Base-by-base conservation (phyloP, 163 green algal species). In the Chlorella variabilis region DNA sequence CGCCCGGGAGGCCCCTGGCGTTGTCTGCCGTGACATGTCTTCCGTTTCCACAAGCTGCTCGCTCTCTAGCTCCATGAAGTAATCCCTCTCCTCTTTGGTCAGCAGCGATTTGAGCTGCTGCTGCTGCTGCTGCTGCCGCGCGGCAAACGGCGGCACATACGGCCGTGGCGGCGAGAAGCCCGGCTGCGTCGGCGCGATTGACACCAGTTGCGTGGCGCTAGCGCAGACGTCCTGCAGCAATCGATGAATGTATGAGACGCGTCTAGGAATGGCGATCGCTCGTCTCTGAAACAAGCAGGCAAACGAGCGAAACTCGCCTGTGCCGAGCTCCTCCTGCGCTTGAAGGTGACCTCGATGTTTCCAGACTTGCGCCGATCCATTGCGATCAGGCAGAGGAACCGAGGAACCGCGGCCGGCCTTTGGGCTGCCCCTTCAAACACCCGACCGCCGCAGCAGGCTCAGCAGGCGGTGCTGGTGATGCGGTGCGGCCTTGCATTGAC, bases 11-110 rank as follows among this genome's bases (percentile, higher is more conserved):
- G 59, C 58, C 8, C n/a, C 59, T 0, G 75, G 75, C 1, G 75
- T 73, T 0, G 59, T 73, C 27, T 83, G 65, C 17, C 49, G 48
- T 11, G 66, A 63, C 13, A 62, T 56, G 3, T 62, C 71, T 4
- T 77, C 54, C 39, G 56, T 75, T 59, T 77, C 77, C 15, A 77
- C 33, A 36, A 83, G 77, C 34, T 36, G 20, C 77, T 83, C 77
- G 45, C 9, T 3, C 36, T 83, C 77, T 7, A 83, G 36, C 7
- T 77, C 27, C 18, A 11, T 13, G 2, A 48, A 83, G 51, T 76
- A 82, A 33, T n/a, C n/a, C n/a, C 27, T 21, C 1, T 63, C 76
- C 8, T 73, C 75, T 15, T 39, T 25, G 0, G 11, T 2, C 41
- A 82, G 61, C 20, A 59, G 49, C 71, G 49, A 78, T 7, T 0